Conservation (phyloP, 2,329 filamentous ascomycete genomes). For the Epichloe sp. region DNA sequence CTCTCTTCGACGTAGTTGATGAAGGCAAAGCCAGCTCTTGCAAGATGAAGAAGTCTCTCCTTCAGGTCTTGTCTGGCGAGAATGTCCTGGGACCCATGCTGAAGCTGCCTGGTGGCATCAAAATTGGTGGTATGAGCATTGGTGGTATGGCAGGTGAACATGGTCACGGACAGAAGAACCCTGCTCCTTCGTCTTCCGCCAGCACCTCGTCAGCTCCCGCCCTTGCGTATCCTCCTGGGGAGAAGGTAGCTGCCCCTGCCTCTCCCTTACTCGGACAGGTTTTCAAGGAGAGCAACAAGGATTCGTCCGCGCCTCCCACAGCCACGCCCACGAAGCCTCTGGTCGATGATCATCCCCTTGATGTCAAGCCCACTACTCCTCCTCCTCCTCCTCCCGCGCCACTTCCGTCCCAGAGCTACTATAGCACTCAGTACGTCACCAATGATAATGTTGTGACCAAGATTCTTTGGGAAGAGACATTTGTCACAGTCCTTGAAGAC, state of each 20-base stretch:
- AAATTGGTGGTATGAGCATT: constrained; percentile 26
- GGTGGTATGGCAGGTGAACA: constrained; percentile 3
- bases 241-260: constrained; percentile 18
- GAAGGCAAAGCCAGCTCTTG: constrained; percentile 47
- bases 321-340: neutral
- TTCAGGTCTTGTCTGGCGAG: constrained; percentile 42
- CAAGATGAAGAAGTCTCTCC: constrained; percentile 40
- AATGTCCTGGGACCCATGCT: constrained; percentile 41
- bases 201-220: constrained; percentile 9
- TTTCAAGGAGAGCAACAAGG: constrained; percentile 21
- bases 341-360: neutral
- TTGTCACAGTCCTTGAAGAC: constrained; percentile 38
- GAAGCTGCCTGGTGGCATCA: constrained; percentile 52
- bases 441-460: constrained; percentile 37
- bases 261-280: constrained; percentile 28
- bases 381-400: constrained; percentile 5
- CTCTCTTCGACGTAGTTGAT: constrained; percentile 57
- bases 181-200: constrained; percentile 1
- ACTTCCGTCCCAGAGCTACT: constrained; percentile 19
- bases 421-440: constrained; percentile 41
- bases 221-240: constrained; percentile 25
- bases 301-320: neutral
- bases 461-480: constrained; percentile 43
- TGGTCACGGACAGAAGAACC: neutral
- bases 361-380: constrained; percentile 5